Evolutionary conservation across 768 basidiomycete species (phyloP), one percentile per base, ranked within the genome.

Genomic region (Lyophyllum decastes): DNA sequence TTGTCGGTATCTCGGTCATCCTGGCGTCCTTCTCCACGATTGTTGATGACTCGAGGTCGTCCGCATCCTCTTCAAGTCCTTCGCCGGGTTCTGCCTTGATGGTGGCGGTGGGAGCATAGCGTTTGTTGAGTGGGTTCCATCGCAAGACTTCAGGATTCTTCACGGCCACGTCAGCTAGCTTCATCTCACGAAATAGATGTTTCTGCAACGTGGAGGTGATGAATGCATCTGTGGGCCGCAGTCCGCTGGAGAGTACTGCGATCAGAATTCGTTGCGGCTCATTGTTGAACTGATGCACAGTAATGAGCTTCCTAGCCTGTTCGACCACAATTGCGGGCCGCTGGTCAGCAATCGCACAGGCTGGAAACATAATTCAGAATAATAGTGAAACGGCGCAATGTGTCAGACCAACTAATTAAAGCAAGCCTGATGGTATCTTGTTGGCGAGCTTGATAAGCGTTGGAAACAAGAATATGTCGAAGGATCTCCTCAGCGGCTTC

Each of bases 141-240:
- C 79, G 82, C 26, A 90, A 61, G 11, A 74, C 61, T 27, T 87
- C 87, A 2, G 82, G 84, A 26, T 82, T 84, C 54, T 83, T 82
- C 19, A 86, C 83, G 0, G 88, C 87, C 0, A 80, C 72, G 64
- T 94, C 89, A 17, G 77, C 82, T 8, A 90, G 70, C 59, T 84
- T 83, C 71, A 95, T 76, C 70, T 96, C 94, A 12, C 95, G 81
- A 34, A 90, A 83, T 25, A 95, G 71, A 64, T 90, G 90, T 66
- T 96, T 96, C 61, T 94, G 92, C 10, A 96, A 75, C 0, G 88
- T 88, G 0, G 86, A 82, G 1, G 84, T 84, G 61, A 91, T 87
- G 73, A 94, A 92, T 0, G 88, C 82, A 59, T 92, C 90, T 0
- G 88, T 86, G 2, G 89, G 78, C 25, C 79, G 79, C 4, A 89